Evolutionary conservation across 106 monocot genomes (phyloP).

Genomic region (Chionographis japonica): DNA sequence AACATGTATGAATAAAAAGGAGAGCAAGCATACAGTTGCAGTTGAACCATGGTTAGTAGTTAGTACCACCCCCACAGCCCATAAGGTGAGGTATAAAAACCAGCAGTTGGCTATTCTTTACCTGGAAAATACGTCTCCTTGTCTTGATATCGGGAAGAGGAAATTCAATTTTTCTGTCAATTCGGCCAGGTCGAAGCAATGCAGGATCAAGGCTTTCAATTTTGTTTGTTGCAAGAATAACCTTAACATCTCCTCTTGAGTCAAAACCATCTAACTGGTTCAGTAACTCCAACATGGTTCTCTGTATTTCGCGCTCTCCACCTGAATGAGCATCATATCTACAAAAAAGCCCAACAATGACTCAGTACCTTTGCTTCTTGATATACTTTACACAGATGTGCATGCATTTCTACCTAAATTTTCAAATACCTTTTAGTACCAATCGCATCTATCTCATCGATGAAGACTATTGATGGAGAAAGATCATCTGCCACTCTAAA

Average conservation of each 20-base stretch:
- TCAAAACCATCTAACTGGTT: slow-evolving; percentile 97
- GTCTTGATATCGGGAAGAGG: slow-evolving; percentile 97
- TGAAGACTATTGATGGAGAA: slow-evolving; percentile 96
- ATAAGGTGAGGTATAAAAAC: too few relatives aligned
- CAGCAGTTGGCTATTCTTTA: background rate
- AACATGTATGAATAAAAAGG: background rate
- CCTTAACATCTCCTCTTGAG: slow-evolving; percentile 94
- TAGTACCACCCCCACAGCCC: too few relatives aligned
- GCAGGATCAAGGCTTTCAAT: slow-evolving; percentile 97
- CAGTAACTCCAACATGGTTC: slow-evolving; percentile 94
- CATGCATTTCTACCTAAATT: background rate
- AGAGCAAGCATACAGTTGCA: background rate
- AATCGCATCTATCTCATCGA: slow-evolving; percentile 96
- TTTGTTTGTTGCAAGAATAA: slow-evolving; percentile 92
- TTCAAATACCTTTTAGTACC: slow-evolving; percentile 78
- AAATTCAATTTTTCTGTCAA: slow-evolving; percentile 94
- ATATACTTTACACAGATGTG: background rate
- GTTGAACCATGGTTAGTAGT: background rate
- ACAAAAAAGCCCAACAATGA: slow-evolving; percentile 2
- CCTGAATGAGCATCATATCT: slow-evolving; percentile 99
- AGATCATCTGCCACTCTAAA: slow-evolving; percentile 96
- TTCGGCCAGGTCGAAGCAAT: slow-evolving; percentile 84
- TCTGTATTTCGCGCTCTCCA: slow-evolving; percentile 94
- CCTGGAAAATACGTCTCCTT: slow-evolving; percentile 88
- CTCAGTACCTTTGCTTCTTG: background rate